phyloP scores from a whole-genome alignment of 768 basidiomycete genomes.

The Suillus fuscotomentosus region DNA sequence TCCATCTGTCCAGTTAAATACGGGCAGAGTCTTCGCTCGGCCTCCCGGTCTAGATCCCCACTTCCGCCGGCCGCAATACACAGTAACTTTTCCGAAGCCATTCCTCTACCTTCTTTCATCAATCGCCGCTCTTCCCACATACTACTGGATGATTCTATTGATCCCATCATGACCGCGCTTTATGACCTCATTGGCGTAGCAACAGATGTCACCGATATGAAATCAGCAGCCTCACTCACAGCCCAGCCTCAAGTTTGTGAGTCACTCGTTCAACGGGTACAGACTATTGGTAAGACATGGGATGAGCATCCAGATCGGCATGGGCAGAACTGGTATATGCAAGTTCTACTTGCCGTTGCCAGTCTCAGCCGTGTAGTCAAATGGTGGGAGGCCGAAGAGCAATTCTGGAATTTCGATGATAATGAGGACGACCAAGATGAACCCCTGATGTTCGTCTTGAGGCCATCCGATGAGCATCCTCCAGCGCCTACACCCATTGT shows the following conservation, averaged over 20 bases:
- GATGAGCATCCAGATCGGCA: slow-evolving; percentile 99
- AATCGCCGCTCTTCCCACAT: slow-evolving; percentile 81
- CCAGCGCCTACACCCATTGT: no score
- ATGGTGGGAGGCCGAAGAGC: no score
- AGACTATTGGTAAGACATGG: slow-evolving; percentile 92
- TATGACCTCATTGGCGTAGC: slow-evolving; percentile 93
- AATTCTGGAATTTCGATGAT: no score
- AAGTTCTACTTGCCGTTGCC: no score
- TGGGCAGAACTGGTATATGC: slow-evolving; percentile 64
- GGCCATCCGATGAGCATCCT: no score
- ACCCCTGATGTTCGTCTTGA: no score
- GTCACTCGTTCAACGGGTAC: slow-evolving; percentile 85
- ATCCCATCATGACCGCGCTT: slow-evolving; percentile 86
- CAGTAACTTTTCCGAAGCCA: slow-evolving; percentile 60
- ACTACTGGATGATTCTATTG: slow-evolving; percentile 79
- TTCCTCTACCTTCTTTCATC: slow-evolving; percentile 37
- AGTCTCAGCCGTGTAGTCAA: no score
- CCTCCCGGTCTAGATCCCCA: slow-evolving; percentile 92
- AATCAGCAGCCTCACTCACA: slow-evolving; percentile 77
- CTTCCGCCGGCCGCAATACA: slow-evolving; percentile 70
- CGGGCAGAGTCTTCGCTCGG: slow-evolving; percentile 86
- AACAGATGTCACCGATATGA: slow-evolving; percentile 89
- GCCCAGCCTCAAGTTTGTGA: slow-evolving; percentile 83
- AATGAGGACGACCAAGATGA: no score
- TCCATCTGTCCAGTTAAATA: slow-evolving; percentile 64